These are phyloP conservation scores for Aspergillus asperescens DNA, from an alignment of 495 filamentous ascomycete genomes.

Conservation along the genomic window DNA sequence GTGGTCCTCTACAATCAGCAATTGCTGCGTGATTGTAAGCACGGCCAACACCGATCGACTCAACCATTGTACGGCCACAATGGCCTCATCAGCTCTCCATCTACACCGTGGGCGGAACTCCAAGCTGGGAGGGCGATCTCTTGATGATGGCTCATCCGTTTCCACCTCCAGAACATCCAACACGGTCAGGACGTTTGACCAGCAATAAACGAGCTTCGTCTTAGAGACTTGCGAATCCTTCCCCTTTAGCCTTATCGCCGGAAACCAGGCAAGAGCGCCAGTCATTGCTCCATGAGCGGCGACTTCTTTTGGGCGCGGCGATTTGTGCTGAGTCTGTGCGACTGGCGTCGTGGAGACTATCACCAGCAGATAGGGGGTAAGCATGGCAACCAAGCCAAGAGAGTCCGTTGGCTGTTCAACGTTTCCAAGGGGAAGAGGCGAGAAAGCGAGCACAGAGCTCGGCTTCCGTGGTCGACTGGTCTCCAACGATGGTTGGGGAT, in stretches of 20 bases:
- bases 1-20: constrained; percentile 88
- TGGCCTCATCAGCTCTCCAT: constrained; percentile 92
- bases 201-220: constrained; percentile 90
- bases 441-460: constrained; percentile 90
- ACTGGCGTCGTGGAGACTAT: constrained; percentile 95
- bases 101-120: constrained; percentile 77
- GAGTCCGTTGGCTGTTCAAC: constrained; percentile 81
- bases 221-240: constrained; percentile 49
- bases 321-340: constrained; percentile 93
- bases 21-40: constrained; percentile 84
- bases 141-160: constrained; percentile 55
- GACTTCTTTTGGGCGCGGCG: constrained; percentile 82
- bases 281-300: constrained; percentile 85
- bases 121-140: constrained; percentile 65
- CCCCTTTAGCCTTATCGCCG: constrained; percentile 84
- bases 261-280: constrained; percentile 95
- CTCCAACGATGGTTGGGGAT: constrained; percentile 58
- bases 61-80: constrained; percentile 95
- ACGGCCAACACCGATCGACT: constrained; percentile 89
- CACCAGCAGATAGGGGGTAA: constrained; percentile 92
- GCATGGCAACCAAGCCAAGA: constrained; percentile 88
- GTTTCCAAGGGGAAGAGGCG: constrained; percentile 85
- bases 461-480: constrained; percentile 71
- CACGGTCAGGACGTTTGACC: constrained; percentile 93
- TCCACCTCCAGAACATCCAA: constrained; percentile 75